These are phyloP conservation scores for Linnemannia elongata DNA, from an alignment of 192 early-diverging fungal genomes.

Conservation along the genomic window DNA sequence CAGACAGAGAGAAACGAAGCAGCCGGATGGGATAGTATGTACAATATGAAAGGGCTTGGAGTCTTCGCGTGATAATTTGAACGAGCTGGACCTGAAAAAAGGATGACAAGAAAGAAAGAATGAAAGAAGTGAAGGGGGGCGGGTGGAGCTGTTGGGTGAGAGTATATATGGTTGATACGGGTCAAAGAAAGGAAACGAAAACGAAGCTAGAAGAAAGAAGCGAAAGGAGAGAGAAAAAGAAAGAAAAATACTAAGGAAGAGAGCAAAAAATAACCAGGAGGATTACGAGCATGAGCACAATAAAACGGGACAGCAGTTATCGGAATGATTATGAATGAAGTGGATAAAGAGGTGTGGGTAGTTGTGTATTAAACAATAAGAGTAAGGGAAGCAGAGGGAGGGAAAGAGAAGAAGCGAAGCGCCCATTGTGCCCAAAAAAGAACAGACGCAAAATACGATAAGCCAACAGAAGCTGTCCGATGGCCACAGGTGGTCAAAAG, in stretches of 20 bases:
- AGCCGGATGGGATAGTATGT: background rate
- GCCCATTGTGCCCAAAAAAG: background rate
- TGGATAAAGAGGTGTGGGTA: background rate
- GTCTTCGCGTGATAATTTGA: background rate
- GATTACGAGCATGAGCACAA: background rate
- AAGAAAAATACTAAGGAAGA: background rate
- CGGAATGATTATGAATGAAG: background rate
- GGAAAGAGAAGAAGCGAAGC: background rate
- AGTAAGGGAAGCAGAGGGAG: background rate
- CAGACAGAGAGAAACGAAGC: background rate
- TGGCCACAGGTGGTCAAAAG: constrained; percentile 28
- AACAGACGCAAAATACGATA: constrained; percentile 1
- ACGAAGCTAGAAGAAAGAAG: background rate
- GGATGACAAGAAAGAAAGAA: constrained; percentile 2
- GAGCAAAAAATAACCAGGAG: background rate
- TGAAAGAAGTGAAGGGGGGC: background rate
- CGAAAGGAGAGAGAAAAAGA: background rate
- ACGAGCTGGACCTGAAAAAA: background rate
- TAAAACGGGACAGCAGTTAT: background rate
- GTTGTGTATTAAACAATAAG: background rate
- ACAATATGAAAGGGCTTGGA: background rate
- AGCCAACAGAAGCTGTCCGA: constrained; percentile 29
- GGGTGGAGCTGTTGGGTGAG: background rate
- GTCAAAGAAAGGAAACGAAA: constrained; percentile 8
- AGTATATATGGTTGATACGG: background rate